Conservation (phyloP, 2,329 filamentous ascomycete genomes). For the Penicillium sp. region DNA sequence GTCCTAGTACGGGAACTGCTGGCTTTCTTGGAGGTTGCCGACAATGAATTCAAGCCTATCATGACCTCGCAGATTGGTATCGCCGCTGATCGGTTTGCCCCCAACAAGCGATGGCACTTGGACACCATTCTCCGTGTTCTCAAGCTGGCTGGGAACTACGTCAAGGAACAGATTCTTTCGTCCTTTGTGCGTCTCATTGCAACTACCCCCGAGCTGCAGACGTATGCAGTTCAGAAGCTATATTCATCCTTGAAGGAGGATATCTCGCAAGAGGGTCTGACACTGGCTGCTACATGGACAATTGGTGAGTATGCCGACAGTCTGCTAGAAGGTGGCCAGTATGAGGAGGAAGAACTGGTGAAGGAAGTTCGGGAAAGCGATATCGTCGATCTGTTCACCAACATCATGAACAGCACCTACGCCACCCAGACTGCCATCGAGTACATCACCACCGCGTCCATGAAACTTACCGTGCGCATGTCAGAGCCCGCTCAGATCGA, state of each 20-base stretch:
- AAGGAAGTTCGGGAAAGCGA: conserved; percentile 81
- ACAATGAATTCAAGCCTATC: conserved; percentile 97
- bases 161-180: conserved; percentile 95
- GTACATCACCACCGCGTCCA: conserved; percentile 91
- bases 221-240: conserved; percentile 93
- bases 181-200: conserved; percentile 95
- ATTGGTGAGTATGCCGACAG: conserved; percentile 96
- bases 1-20: conserved; percentile 90
- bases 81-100: conserved; percentile 90
- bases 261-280: conserved; percentile 94
- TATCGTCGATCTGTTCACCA: conserved; percentile 86
- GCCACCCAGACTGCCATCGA: conserved; percentile 87
- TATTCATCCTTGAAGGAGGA: conserved; percentile 90
- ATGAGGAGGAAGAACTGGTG: conserved; percentile 90
- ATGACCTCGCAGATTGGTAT: conserved; percentile 99
- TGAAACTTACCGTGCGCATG: conserved; percentile 91
- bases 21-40: conserved; percentile 92
- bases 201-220: conserved; percentile 90
- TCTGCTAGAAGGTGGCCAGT: conserved; percentile 82
- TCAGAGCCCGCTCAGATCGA: conserved; percentile 82
- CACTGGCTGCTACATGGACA: conserved; percentile 90
- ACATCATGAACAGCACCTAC: conserved; percentile 92
- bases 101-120: conserved; percentile 97
- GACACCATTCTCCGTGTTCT: conserved; percentile 95
- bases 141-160: conserved; percentile 90